These are phyloP conservation scores for Beverwykella pulmonaria DNA, from an alignment of 495 filamentous ascomycete species.

Conservation along the genomic window DNA sequence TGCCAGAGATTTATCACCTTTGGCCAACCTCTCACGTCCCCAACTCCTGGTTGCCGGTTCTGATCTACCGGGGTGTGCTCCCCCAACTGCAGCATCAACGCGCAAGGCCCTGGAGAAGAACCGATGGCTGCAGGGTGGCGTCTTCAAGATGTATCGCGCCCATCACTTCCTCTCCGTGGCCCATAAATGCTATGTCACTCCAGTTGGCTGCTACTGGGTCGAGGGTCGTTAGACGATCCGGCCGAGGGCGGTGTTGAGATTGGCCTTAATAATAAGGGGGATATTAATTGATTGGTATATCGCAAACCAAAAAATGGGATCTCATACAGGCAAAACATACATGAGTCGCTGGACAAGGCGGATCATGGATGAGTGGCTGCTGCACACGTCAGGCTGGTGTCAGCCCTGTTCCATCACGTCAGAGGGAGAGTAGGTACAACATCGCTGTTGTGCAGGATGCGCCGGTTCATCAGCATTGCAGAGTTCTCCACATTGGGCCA, in stretches of 20 bases:
- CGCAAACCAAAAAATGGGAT: no score
- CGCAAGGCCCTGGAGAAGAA: slow-evolving; percentile 44
- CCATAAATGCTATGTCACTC: slow-evolving; percentile 48
- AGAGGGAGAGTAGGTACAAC: slow-evolving; percentile 39
- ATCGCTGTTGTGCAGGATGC: not conserved
- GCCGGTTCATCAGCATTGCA: slow-evolving; percentile 4
- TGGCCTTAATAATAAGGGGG: slow-evolving; percentile 41
- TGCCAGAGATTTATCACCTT: slow-evolving; percentile 40
- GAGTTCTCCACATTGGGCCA: slow-evolving; percentile 43
- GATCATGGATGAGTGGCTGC: not conserved
- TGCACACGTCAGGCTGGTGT: slow-evolving; percentile 42
- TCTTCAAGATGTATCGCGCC: slow-evolving; percentile 45
- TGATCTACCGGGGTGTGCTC: slow-evolving; percentile 49
- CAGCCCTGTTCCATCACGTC: slow-evolving; percentile 43
- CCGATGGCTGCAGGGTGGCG: slow-evolving; percentile 47
- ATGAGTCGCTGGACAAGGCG: not conserved
- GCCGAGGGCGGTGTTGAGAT: slow-evolving; percentile 42
- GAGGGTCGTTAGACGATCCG: slow-evolving; percentile 43
- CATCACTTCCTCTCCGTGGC: slow-evolving; percentile 49
- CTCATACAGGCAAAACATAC: no score
- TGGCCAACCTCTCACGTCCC: slow-evolving; percentile 47
- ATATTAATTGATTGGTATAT: no score
- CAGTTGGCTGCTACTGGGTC: slow-evolving; percentile 43
- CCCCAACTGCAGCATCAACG: slow-evolving; percentile 34
- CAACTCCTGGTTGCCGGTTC: slow-evolving; percentile 47